Evolutionary conservation across 768 basidiomycete species (phyloP).

Genomic region (Phaeotremella skinneri): DNA sequence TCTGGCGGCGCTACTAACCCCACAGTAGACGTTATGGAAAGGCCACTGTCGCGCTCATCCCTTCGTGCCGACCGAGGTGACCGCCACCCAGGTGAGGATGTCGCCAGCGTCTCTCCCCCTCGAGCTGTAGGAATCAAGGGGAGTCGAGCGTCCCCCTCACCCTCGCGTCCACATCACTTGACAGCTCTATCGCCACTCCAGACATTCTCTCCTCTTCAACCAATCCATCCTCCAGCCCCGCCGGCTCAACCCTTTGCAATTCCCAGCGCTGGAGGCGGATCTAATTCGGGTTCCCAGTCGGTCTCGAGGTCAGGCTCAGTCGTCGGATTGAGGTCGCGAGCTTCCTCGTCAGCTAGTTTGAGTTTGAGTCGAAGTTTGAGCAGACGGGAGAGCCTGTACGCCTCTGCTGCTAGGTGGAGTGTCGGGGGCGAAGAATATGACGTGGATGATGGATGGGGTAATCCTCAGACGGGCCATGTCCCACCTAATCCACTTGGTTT

Average conservation of each 20-base stretch:
- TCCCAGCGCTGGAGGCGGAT: conserved; percentile 17
- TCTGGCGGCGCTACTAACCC: neutral
- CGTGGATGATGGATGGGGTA: conserved; percentile 16
- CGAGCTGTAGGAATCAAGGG: conserved; percentile 9
- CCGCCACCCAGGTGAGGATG: conserved; percentile 9
- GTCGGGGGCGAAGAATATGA: conserved; percentile 15
- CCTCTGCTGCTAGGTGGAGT: conserved; percentile 29
- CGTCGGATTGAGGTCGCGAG: neutral
- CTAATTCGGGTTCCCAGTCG: neutral
- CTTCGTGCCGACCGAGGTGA: neutral
- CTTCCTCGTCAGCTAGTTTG: conserved; percentile 22
- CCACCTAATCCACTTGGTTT: conserved; percentile 10
- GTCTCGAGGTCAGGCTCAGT: neutral
- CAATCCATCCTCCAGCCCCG: conserved; percentile 10
- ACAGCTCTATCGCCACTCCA: conserved; percentile 47
- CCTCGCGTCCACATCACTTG: conserved; percentile 29
- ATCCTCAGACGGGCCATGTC: neutral
- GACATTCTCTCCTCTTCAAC: conserved; percentile 44
- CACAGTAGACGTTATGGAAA: neutral
- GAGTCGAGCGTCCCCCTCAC: conserved; percentile 17
- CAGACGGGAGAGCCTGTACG: conserved; percentile 38
- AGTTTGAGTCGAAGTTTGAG: conserved; percentile 33
- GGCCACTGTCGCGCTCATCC: conserved; percentile 1
- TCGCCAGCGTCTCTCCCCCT: conserved; percentile 9
- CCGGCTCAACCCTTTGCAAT: conserved; percentile 7